Evolutionary conservation across 345 rosid genomes (phyloP).

Genomic region (Turritis glabra): DNA sequence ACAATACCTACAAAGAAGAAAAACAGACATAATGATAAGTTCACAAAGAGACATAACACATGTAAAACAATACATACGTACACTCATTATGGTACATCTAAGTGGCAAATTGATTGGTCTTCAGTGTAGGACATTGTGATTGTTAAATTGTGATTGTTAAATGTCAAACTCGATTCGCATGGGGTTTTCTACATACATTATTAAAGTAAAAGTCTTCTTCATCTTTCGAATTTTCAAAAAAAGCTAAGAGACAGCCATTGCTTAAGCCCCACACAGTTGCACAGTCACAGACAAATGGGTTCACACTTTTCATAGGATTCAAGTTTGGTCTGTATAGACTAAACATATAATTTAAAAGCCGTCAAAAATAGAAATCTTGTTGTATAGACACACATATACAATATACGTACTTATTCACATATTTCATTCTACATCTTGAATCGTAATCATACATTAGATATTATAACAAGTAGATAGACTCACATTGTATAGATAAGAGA

Average conservation of each 20-base stretch:
- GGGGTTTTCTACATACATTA: slow-evolving; percentile 25
- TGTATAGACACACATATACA: background rate
- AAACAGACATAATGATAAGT: slow-evolving; percentile 27
- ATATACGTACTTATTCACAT: background rate
- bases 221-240: background rate
- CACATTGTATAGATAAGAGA: background rate
- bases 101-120: slow-evolving; percentile 31
- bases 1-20: slow-evolving; percentile 19
- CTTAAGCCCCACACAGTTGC: slow-evolving; percentile 30
- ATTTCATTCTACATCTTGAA: slow-evolving; percentile 2
- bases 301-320: slow-evolving; percentile 26
- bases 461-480: background rate
- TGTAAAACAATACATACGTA: slow-evolving; percentile 30
- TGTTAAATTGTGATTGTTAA: slow-evolving; percentile 38
- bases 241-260: slow-evolving; percentile 40
- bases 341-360: background rate
- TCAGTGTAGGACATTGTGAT: slow-evolving; percentile 39
- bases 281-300: slow-evolving; percentile 22
- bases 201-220: slow-evolving; percentile 33
- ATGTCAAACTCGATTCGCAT: slow-evolving; percentile 38
- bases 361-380: background rate
- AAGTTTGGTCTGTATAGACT: background rate
- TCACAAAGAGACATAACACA: slow-evolving; percentile 38
- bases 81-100: slow-evolving; percentile 24
- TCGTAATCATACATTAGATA: background rate